Percentiles rank a stretch among this genome's conserved stretches.
Evolutionary conservation across 2,329 filamentous ascomycete genomes (phyloP).

Genomic region (Chaetomium sp.): DNA sequence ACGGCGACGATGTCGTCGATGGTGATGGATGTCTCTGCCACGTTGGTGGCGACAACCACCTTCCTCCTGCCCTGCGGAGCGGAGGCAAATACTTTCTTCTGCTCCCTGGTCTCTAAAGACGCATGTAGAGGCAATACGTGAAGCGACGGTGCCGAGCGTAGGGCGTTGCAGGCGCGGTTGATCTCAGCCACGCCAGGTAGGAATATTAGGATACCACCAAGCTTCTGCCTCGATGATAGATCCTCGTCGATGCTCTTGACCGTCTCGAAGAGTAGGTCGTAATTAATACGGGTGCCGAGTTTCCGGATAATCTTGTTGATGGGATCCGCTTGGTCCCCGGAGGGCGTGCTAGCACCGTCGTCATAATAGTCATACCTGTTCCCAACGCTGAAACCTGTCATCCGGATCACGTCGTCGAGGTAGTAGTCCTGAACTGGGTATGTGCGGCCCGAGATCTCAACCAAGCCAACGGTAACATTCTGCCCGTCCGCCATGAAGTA

Average conservation of each 20-base stretch:
- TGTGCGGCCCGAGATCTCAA: conserved; percentile 87
- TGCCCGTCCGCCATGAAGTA: conserved; percentile 75
- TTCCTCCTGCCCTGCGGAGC: conserved; percentile 82
- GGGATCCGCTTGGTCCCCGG: conserved; percentile 48
- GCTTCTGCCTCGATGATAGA: conserved; percentile 63
- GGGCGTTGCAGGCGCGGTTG: conserved; percentile 70
- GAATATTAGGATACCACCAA: conserved; percentile 93
- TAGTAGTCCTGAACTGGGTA: conserved; percentile 90
- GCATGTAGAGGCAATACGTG: conserved; percentile 89
- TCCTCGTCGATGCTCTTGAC: conserved; percentile 80
- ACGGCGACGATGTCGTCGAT: conserved; percentile 97
- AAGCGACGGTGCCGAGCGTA: conserved; percentile 62
- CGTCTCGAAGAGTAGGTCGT: conserved; percentile 78
- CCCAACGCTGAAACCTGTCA: conserved; percentile 67
- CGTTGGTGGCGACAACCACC: conserved; percentile 92
- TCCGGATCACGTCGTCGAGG: conserved; percentile 80
- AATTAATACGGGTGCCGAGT: conserved; percentile 85
- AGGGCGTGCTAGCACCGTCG: conserved; percentile 41
- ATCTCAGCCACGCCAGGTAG: conserved; percentile 92
- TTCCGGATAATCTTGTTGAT: conserved; percentile 72
- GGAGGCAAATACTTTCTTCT: conserved; percentile 79
- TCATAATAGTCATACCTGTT: conserved; percentile 46
- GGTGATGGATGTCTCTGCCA: conserved; percentile 97
- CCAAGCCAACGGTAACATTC: conserved; percentile 66
- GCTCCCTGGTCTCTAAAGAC: conserved; percentile 84